phyloP scores from a whole-genome alignment of 805 yeast genomes.

The Sugiyamaella americana region DNA sequence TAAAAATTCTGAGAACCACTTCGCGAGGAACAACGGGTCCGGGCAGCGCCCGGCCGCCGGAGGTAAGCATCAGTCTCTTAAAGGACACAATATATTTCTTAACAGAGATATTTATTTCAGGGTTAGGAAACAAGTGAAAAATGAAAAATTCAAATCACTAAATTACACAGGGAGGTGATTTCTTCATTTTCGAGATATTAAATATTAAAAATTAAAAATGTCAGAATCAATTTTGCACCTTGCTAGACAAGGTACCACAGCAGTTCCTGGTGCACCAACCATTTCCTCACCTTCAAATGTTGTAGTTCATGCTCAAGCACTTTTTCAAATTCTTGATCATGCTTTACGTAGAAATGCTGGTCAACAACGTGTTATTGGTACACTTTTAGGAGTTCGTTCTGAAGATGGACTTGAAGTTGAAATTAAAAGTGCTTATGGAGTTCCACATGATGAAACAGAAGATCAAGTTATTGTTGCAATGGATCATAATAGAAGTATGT shows the following conservation, averaged over 20 bases:
- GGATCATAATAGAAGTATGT: constrained; percentile 64
- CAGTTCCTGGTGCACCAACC: constrained; percentile 19
- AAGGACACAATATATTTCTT: too few relatives aligned
- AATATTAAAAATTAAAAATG: constrained; percentile 13
- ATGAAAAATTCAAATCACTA: too few relatives aligned
- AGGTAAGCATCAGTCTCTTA: too few relatives aligned
- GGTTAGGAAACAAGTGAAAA: too few relatives aligned
- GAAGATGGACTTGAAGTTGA: constrained; percentile 77
- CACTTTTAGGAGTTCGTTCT: constrained; percentile 72
- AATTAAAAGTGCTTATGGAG: constrained; percentile 69
- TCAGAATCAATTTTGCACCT: constrained; percentile 21
- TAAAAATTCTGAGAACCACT: too few relatives aligned
- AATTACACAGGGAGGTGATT: too few relatives aligned
- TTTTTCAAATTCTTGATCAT: constrained; percentile 71
- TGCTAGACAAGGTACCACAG: constrained; percentile 19
- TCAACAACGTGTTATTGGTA: constrained; percentile 64
- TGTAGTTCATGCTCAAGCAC: constrained; percentile 42
- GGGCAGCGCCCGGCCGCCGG: too few relatives aligned
- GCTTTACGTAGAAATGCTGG: constrained; percentile 52
- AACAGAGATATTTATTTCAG: too few relatives aligned
- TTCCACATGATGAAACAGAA: constrained; percentile 69
- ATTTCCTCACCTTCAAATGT: constrained; percentile 22
- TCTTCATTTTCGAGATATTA: too few relatives aligned
- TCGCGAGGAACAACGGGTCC: too few relatives aligned
- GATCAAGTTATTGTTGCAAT: constrained; percentile 75